Evolutionary conservation across 1,139 yeast genomes (phyloP).

Genomic region (Blastobotrys arbuscula): DNA sequence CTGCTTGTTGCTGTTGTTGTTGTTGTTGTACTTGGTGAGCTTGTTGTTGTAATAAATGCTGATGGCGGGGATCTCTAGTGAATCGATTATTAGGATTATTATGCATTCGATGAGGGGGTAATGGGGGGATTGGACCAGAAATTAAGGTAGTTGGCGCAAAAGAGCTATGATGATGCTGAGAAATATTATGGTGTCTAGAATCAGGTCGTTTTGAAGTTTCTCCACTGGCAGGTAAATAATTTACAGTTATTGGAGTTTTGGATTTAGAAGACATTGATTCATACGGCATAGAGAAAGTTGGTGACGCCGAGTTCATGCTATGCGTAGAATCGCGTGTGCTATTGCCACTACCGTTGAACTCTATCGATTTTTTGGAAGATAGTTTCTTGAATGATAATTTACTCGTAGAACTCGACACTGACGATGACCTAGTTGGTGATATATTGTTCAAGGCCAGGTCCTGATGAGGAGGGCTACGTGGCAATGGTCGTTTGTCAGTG

Average conservation of each 20-base stretch:
- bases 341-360: background rate
- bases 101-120: constrained; percentile 21
- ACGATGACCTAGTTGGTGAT: constrained; percentile 10
- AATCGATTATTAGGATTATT: constrained; percentile 8
- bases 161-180: constrained; percentile 1
- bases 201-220: constrained; percentile 10
- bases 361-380: constrained; percentile 9
- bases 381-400: constrained; percentile 15
- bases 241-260: constrained; percentile 26
- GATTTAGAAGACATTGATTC: constrained; percentile 25
- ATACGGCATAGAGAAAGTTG: constrained; percentile 21
- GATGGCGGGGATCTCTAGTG: constrained; percentile 3
- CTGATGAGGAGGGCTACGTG: constrained; percentile 11
- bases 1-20: constrained; percentile 9
- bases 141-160: constrained; percentile 24
- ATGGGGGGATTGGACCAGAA: constrained; percentile 28
- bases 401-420: constrained; percentile 9
- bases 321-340: background rate
- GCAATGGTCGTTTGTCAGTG: constrained; percentile 4
- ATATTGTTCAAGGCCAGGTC: constrained; percentile 4
- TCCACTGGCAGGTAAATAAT: constrained; percentile 24
- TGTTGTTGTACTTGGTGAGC: constrained; percentile 8
- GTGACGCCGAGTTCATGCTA: background rate
- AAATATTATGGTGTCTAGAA: background rate
- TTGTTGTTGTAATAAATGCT: background rate